phyloP scores from a whole-genome alignment of 2,329 filamentous ascomycete genomes.

The Pyrenochaeta sp. region DNA sequence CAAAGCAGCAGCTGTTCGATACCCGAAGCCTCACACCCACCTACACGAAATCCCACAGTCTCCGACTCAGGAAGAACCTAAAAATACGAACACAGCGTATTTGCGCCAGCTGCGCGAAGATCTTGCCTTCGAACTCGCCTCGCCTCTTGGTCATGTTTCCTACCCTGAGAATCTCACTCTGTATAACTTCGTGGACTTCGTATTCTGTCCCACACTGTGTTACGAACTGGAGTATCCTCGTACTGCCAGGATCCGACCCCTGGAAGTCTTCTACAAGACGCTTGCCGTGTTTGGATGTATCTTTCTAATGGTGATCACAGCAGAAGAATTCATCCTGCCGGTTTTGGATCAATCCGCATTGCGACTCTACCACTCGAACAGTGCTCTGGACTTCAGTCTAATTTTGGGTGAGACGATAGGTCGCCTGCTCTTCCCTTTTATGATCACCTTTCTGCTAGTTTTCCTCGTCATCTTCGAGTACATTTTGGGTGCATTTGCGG shows the following conservation, averaged over 20 bases:
- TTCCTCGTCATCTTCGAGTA: constrained; percentile 99
- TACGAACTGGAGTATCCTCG: constrained; percentile 98
- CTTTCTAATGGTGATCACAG: constrained; percentile 88
- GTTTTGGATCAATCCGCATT: constrained; percentile 78
- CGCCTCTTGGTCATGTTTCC: constrained; percentile 85
- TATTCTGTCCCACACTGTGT: constrained; percentile 93
- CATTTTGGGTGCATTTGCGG: constrained; percentile 90
- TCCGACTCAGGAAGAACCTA: constrained; percentile 57
- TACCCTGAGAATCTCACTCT: constrained; percentile 90
- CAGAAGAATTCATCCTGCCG: constrained; percentile 94
- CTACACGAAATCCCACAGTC: constrained; percentile 60
- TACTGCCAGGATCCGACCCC: constrained; percentile 76
- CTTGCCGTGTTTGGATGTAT: constrained; percentile 95
- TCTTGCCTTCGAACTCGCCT: constrained; percentile 89
- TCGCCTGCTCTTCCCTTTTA: constrained; percentile 93
- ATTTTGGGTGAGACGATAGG: constrained; percentile 90
- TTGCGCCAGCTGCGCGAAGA: constrained; percentile 80
- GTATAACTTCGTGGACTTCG: constrained; percentile 83
- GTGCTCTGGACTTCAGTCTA: constrained; percentile 72
- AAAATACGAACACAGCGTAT: constrained; percentile 43
- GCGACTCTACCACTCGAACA: constrained; percentile 58
- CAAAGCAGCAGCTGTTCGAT: constrained; percentile 76
- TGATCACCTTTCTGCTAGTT: constrained; percentile 92
- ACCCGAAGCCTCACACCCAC: constrained; percentile 65
- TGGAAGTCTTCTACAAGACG: constrained; percentile 83